Base-by-base conservation (phyloP, 257 asterid genomes). In the Verbascum thapsus region DNA sequence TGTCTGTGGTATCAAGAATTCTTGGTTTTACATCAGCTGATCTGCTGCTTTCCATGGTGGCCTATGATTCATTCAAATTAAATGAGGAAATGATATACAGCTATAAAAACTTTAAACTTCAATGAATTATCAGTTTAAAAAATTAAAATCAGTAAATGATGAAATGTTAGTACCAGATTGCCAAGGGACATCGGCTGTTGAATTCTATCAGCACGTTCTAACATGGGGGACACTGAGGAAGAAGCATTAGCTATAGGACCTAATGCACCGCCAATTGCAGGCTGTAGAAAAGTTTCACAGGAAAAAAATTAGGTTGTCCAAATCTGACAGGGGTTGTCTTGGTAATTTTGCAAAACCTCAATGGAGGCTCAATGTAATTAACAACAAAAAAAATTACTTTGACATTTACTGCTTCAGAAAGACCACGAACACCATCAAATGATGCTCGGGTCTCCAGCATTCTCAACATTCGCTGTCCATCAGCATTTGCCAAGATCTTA, bases 401-500 rank as follows among this genome's bases (percentile, higher is more conserved):
- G 53, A 78, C 75, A 69, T 86, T 89, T 38, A 81, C 85, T 60
- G 84, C 81, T 76, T 86, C 95, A 53, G 94, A 81, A 71, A 69
- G 68, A 53, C 82, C 76, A 58, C 95, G 94, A 74, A 89, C 71
- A 43, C 89, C 94, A 58, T 89, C 97, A 72, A 81, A 85, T 62
- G 88, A 85, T 62, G 88, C 71, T 67, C 95, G 79, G 64, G 64
- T 72, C 76, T 90, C 97, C 45, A 87, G 77, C 89, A 83, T 87
- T 74, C 90, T 79, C 68, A 90, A 72, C 86, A 90, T 64, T 35
- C 95, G 88, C 67, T 81, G 94, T 64, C 98, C 98, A 58, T 83
- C 94, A 53, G 67, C 62, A 78, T 89, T 92, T 53, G 96, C 96
- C 76, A 91, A 68, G 57, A 91, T 74, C 76, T 91, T 91, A 66